Base-by-base conservation (phyloP, 2,329 filamentous ascomycete genomes). In the Hymenoscyphus occultus region DNA sequence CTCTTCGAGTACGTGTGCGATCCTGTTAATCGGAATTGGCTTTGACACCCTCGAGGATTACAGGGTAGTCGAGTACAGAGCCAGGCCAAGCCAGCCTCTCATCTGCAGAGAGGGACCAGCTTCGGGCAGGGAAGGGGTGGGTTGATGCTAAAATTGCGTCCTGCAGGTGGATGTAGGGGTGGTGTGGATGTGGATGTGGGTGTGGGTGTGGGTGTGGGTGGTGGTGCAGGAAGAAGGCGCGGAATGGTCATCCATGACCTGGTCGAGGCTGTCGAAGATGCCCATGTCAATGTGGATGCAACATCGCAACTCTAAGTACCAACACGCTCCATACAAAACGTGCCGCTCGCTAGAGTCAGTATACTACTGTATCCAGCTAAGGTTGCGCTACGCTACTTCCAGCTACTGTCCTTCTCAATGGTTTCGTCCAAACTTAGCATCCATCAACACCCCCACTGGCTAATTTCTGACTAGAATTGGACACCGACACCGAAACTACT, bases 131-230 rank as follows among this genome's bases (percentile, higher is more conserved):
- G 28, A 28, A 28, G 28, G 9, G n/a, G 13, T 14, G 28, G 32
- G 39, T 57, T 63, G 62, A 51, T 67, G 65, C 65, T 67, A 67
- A 67, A 67, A 67, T 67, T 67, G 65, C 65, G 45, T 45, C 42
- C 32, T 28, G 60, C 64, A 42, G 39, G 28, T 56, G 56, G 32
- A 31, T 56, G 28, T 31, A 28, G 28, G 28, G 28, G 28, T 28
- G 28, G 3, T 28, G 28, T 28, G 28, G 28, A 3, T 28, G 28
- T 28, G 28, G 28, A 3, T 28, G 28, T 22, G 22, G 22, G 22
- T 22, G 22, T 22, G 22, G 28, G 3, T 28, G 28, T 28, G 28
- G 28, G 28, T 28, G 28, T 28, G 28, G 28, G 28, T 28, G 28
- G 28, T 60, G 61, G 56, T 58, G 56, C 42, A 32, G 56, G n/a